Evolutionary conservation across 495 filamentous ascomycete genomes (phyloP).

Genomic region (Pyrenopolyporus hunteri): DNA sequence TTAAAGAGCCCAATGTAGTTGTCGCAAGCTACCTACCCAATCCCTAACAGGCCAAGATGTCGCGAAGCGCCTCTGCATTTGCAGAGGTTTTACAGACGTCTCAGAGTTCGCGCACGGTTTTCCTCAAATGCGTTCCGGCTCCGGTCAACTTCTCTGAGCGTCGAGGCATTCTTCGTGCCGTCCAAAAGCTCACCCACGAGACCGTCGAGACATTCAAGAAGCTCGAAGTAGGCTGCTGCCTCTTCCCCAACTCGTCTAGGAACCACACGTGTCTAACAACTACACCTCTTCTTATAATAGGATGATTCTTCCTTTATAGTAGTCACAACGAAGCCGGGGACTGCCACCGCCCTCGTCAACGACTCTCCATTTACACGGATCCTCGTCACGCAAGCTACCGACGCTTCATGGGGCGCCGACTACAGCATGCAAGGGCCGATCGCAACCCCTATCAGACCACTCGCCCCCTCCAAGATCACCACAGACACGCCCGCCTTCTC

Average conservation of each 20-base stretch:
- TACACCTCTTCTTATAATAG: slow-evolving; percentile 5
- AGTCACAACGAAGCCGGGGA: slow-evolving; percentile 37
- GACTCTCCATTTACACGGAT: slow-evolving; percentile 36
- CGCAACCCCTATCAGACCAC: slow-evolving; percentile 21
- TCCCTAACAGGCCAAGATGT: slow-evolving; percentile 18
- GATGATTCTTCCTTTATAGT: slow-evolving; percentile 52
- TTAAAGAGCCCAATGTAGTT: too few relatives aligned
- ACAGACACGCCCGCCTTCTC: slow-evolving; percentile 26
- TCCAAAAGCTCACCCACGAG: slow-evolving; percentile 69
- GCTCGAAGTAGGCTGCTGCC: slow-evolving; percentile 63
- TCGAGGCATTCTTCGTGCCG: slow-evolving; percentile 68
- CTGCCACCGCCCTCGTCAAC: slow-evolving; percentile 32
- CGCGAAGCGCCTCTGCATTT: slow-evolving; percentile 24
- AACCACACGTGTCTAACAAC: not conserved
- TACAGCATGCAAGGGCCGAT: slow-evolving; percentile 33
- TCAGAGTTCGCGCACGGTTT: slow-evolving; percentile 52
- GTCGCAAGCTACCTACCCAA: too few relatives aligned
- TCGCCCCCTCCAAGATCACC: slow-evolving; percentile 12
- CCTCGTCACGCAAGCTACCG: slow-evolving; percentile 24
- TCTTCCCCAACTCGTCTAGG: not conserved
- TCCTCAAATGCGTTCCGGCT: slow-evolving; percentile 67
- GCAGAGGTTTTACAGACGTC: slow-evolving; percentile 35
- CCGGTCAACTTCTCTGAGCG: slow-evolving; percentile 72
- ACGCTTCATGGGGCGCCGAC: slow-evolving; percentile 23
- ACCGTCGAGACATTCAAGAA: slow-evolving; percentile 78